Percentiles rank a stretch among this genome's conserved stretches.
These are phyloP conservation scores for Ormosia semicastrata DNA, from an alignment of 306 rosid species.

Conservation along the genomic window DNA sequence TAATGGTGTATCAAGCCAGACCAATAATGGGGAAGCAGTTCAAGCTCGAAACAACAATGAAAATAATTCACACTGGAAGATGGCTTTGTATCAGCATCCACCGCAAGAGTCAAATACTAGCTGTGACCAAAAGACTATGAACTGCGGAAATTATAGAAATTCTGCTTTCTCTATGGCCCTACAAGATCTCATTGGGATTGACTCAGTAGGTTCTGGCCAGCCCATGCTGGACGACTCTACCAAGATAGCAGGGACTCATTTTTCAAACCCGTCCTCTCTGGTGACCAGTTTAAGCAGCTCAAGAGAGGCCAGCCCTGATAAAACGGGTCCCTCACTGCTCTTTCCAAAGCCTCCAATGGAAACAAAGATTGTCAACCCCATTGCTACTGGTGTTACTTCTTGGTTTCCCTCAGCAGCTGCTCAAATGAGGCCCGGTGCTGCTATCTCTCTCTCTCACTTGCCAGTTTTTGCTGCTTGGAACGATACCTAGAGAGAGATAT, in stretches of 20 bases:
- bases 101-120: conserved; percentile 33
- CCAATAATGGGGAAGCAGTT: conserved; percentile 32
- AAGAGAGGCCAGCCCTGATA: conserved; percentile 87
- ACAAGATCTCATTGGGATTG: conserved; percentile 63
- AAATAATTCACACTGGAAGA: conserved; percentile 56
- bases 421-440: conserved; percentile 69
- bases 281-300: conserved; percentile 82
- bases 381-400: conserved; percentile 41
- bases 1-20: conserved; percentile 22
- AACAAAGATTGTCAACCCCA: conserved; percentile 42
- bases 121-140: conserved; percentile 40
- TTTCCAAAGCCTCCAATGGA: conserved; percentile 58
- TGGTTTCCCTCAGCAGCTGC: conserved; percentile 68
- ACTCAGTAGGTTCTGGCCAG: conserved; percentile 42
- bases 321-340: conserved; percentile 43
- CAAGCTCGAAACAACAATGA: conserved; percentile 26
- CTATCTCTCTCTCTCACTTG: conserved; percentile 68
- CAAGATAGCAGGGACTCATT: conserved; percentile 48
- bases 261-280: conserved; percentile 74
- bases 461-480: conserved; percentile 93
- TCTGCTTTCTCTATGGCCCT: conserved; percentile 54
- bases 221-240: conserved; percentile 35
- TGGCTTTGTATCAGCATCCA: conserved; percentile 38
- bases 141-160: conserved; percentile 45
- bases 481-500: conserved; percentile 41